Evolutionary conservation across 768 basidiomycete genomes (phyloP).

Genomic region (Kwoniella shandongensis): DNA sequence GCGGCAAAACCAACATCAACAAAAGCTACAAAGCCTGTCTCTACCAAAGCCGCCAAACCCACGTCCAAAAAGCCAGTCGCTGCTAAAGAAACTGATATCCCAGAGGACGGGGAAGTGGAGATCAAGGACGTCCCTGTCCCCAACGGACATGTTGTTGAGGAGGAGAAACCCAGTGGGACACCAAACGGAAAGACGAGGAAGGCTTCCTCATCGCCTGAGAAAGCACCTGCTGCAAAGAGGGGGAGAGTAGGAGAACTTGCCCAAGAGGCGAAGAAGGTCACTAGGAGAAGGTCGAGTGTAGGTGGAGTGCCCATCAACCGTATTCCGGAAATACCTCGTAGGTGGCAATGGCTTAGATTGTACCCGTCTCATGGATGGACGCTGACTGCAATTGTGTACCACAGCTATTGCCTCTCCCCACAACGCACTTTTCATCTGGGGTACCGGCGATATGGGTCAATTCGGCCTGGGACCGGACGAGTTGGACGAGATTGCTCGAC

Average conservation of each 20-base stretch:
- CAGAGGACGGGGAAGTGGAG: slow-evolving; percentile 18
- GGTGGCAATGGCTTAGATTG: slow-evolving; percentile 4
- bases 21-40: slow-evolving; percentile 18
- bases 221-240: slow-evolving; percentile 31
- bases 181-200: slow-evolving; percentile 13
- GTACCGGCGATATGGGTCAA: slow-evolving; percentile 89
- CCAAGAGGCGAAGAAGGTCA: slow-evolving; percentile 21
- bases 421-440: slow-evolving; percentile 78
- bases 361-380: too few species aligned
- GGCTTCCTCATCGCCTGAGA: slow-evolving; percentile 14
- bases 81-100: slow-evolving; percentile 16
- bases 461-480: slow-evolving; percentile 75
- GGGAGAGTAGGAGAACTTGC: slow-evolving; percentile 35
- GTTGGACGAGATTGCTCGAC: slow-evolving; percentile 71
- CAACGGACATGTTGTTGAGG: slow-evolving; percentile 20
- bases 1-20: slow-evolving; percentile 13
- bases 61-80: slow-evolving; percentile 11
- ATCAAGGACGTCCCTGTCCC: slow-evolving; percentile 4
- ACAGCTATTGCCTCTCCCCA: slow-evolving; percentile 58
- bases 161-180: slow-evolving; percentile 9
- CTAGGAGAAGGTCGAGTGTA: slow-evolving; percentile 28
- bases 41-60: slow-evolving; percentile 12
- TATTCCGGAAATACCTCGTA: slow-evolving; percentile 41
- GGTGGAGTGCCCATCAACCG: slow-evolving; percentile 18
- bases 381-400: not conserved